Conservation (phyloP, 345 rosid species). For the Geranium rotundifolium region DNA sequence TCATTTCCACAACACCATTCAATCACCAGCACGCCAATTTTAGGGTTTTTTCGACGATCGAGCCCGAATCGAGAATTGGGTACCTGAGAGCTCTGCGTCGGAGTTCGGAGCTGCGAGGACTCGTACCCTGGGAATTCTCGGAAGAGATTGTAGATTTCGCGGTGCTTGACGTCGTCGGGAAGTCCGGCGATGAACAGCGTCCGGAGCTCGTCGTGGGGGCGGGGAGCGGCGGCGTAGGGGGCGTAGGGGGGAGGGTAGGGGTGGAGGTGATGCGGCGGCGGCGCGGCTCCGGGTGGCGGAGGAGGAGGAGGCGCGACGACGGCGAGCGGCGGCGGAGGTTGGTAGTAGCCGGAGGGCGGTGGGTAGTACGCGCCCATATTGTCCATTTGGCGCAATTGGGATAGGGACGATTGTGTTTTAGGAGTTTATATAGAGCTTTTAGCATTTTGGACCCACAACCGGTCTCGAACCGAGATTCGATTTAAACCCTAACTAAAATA, state of each 20-base stretch:
- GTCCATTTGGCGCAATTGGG: slow-evolving; percentile 26
- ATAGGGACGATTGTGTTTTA: not conserved
- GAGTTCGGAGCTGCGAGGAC: slow-evolving; percentile 66
- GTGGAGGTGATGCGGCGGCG: slow-evolving; percentile 16
- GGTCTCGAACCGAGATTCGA: no score
- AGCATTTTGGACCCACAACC: no score
- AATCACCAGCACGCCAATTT: not conserved
- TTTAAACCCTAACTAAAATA: no score
- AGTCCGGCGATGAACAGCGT: slow-evolving; percentile 86
- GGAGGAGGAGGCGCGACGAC: slow-evolving; percentile 17
- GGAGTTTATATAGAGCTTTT: no score
- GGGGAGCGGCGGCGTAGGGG: slow-evolving; percentile 24
- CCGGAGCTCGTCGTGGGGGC: slow-evolving; percentile 44
- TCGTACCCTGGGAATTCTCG: slow-evolving; percentile 84
- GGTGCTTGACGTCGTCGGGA: slow-evolving; percentile 78
- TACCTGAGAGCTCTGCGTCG: slow-evolving; percentile 44
- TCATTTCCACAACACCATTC: not conserved
- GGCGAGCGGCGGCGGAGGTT: slow-evolving; percentile 15
- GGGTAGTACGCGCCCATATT: slow-evolving; percentile 48
- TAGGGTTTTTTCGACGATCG: not conserved
- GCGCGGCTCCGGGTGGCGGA: slow-evolving; percentile 15
- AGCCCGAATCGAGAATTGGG: not conserved
- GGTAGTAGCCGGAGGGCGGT: slow-evolving; percentile 25
- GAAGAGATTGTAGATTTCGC: slow-evolving; percentile 82
- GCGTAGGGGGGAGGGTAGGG: slow-evolving; percentile 26